Percentiles rank a stretch among this genome's conserved stretches.
Evolutionary conservation across 148 eudicot species (phyloP).

Genomic region (Cornus florida): DNA sequence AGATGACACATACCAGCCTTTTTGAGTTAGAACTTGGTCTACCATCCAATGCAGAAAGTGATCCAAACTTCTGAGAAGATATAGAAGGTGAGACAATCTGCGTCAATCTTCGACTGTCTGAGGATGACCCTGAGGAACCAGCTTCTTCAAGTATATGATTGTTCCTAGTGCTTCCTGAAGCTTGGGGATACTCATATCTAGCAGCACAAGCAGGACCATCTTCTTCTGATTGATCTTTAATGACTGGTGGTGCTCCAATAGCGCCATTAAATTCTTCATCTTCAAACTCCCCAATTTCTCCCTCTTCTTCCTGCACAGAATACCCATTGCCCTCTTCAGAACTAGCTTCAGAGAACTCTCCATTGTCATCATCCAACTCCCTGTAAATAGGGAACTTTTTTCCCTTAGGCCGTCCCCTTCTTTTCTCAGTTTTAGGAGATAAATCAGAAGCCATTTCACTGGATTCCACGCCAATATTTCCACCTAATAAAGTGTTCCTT

Average conservation of each 20-base stretch:
- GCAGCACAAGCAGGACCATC: slow-evolving; percentile 45
- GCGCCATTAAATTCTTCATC: slow-evolving; percentile 62
- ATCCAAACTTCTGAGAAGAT: slow-evolving; percentile 89
- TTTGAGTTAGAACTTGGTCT: slow-evolving; percentile 79
- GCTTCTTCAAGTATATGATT: slow-evolving; percentile 54
- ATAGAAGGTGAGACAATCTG: slow-evolving; percentile 58
- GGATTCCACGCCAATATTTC: slow-evolving; percentile 40
- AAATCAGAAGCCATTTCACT: slow-evolving; percentile 37
- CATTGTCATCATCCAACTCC: slow-evolving; percentile 84
- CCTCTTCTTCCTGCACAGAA: slow-evolving; percentile 71
- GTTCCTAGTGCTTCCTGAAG: slow-evolving; percentile 37
- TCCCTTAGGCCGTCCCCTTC: slow-evolving; percentile 77
- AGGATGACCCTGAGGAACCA: slow-evolving; percentile 85
- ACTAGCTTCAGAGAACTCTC: slow-evolving; percentile 77
- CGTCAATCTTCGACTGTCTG: slow-evolving; percentile 58
- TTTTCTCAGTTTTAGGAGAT: slow-evolving; percentile 31
- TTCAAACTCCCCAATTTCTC: slow-evolving; percentile 68
- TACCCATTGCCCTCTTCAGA: slow-evolving; percentile 73
- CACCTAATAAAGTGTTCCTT: slow-evolving; percentile 42
- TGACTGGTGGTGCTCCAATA: slow-evolving; percentile 37
- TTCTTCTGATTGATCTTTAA: slow-evolving; percentile 62
- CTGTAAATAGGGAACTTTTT: slow-evolving; percentile 77
- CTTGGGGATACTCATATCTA: slow-evolving; percentile 57
- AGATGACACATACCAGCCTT: slow-evolving; percentile 45
- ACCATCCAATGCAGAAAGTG: slow-evolving; percentile 89